phyloP scores from a whole-genome alignment of 2,329 filamentous ascomycete genomes.

The Macroventuria anomochaeta region DNA sequence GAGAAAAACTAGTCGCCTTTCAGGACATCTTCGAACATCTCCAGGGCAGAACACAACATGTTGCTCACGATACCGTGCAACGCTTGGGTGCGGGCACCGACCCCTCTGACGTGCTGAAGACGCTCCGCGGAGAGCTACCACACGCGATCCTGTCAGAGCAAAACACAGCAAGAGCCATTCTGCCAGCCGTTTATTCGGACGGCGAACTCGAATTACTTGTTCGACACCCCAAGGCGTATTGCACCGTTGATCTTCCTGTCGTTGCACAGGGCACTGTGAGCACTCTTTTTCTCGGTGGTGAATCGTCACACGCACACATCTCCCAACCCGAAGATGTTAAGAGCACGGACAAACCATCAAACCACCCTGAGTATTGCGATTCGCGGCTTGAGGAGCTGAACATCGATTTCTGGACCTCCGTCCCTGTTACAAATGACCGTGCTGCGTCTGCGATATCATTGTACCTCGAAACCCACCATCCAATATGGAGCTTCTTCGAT shows the following conservation, averaged over 20 bases:
- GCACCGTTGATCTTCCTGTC: constrained; percentile 11
- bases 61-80: constrained; percentile 15
- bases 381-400: constrained; percentile 16
- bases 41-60: constrained; percentile 9
- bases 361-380: constrained; percentile 14
- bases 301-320: constrained; percentile 2
- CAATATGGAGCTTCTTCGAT: constrained; percentile 21
- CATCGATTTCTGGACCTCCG: constrained; percentile 20
- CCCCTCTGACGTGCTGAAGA: constrained; percentile 14
- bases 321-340: constrained; percentile 1
- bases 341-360: background rate
- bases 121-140: constrained; percentile 12
- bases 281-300: constrained; percentile 6
- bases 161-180: constrained; percentile 13
- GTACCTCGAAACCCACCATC: constrained; percentile 22
- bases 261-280: constrained; percentile 8
- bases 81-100: constrained; percentile 13
- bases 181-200: constrained; percentile 18
- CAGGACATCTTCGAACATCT: constrained; percentile 18
- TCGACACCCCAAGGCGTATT: constrained; percentile 18
- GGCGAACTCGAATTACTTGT: constrained; percentile 20
- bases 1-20: constrained; percentile 15
- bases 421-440: constrained; percentile 7
- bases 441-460: constrained; percentile 20
- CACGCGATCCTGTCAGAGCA: constrained; percentile 11